These are phyloP conservation scores for Berberis vulgaris DNA, from an alignment of 164 flowering plant genomes.

Conservation along the genomic window DNA sequence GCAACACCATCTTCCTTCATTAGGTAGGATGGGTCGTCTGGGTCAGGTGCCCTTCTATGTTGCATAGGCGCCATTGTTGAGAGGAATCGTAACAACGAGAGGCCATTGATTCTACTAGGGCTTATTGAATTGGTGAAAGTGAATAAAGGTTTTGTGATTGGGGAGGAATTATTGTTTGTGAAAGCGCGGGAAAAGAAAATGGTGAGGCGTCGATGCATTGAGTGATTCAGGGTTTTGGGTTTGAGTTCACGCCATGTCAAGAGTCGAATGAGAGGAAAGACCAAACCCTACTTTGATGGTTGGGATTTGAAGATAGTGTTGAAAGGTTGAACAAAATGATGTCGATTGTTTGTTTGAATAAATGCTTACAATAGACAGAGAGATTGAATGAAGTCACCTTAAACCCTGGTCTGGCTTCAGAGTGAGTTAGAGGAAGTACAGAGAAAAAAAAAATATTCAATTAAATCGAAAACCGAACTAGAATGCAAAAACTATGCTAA, in stretches of 20 bases:
- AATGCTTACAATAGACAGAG: too few relatives aligned
- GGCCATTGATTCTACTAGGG: slow-evolving; percentile 19
- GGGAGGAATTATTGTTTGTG: slow-evolving; percentile 7
- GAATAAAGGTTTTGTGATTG: slow-evolving; percentile 5
- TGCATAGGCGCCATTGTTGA: slow-evolving; percentile 20
- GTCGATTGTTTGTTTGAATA: too few relatives aligned
- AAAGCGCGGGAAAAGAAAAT: background rate
- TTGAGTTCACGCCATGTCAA: background rate
- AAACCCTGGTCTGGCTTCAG: too few relatives aligned
- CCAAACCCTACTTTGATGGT: background rate
- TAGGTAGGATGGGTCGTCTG: slow-evolving; percentile 63
- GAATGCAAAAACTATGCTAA: too few relatives aligned
- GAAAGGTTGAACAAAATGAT: too few relatives aligned
- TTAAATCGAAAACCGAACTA: too few relatives aligned
- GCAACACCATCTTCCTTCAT: slow-evolving; percentile 82
- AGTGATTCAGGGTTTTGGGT: background rate
- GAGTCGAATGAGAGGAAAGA: background rate
- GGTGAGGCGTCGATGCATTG: slow-evolving; percentile 5
- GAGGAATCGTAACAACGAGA: slow-evolving; percentile 16
- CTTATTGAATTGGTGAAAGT: background rate
- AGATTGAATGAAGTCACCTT: too few relatives aligned
- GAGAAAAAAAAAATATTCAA: too few relatives aligned
- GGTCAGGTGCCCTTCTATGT: slow-evolving; percentile 28
- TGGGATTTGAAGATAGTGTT: background rate
- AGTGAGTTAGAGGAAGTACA: too few relatives aligned